A percentile compares a stretch with the other conserved stretches of the same genome.
These are phyloP conservation scores for Gymnopilus dilepis DNA, from an alignment of 768 basidiomycete genomes.

Conservation along the genomic window DNA sequence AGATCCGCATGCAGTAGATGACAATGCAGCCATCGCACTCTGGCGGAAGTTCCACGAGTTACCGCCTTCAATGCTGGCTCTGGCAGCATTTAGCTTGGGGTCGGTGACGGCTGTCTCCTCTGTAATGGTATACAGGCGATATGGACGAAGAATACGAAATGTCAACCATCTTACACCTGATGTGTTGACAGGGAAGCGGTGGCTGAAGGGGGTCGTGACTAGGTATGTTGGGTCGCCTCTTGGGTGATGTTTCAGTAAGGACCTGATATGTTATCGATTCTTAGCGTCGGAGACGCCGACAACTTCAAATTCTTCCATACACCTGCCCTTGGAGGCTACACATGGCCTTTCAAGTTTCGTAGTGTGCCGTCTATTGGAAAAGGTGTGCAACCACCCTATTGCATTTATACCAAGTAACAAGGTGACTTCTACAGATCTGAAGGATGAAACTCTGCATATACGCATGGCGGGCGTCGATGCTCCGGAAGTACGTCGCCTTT, in stretches of 20 bases:
- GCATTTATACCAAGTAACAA: neutral
- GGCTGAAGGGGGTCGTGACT: constrained; percentile 84
- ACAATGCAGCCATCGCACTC: constrained; percentile 1
- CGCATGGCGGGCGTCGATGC: constrained; percentile 93
- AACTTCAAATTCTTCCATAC: constrained; percentile 91
- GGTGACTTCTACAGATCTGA: constrained; percentile 56
- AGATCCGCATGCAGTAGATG: neutral
- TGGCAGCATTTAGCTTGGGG: constrained; percentile 47
- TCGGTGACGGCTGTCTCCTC: constrained; percentile 40
- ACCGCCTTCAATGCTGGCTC: constrained; percentile 33
- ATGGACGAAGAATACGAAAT: constrained; percentile 63
- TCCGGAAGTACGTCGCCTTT: constrained; percentile 66
- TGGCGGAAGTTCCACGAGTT: constrained; percentile 31
- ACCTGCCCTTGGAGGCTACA: constrained; percentile 71
- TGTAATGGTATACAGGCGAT: constrained; percentile 50
- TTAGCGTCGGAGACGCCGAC: constrained; percentile 85
- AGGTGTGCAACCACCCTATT: constrained; percentile 46
- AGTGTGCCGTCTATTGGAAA: constrained; percentile 60
- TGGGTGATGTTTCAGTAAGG: too few species aligned
- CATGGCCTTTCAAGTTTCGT: constrained; percentile 73
- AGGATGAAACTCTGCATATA: constrained; percentile 83
- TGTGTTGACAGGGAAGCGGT: constrained; percentile 45
- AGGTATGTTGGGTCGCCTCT: constrained; percentile 50
- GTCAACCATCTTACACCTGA: constrained; percentile 45
- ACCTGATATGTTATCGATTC: too few species aligned